Base-by-base conservation (phyloP, 805 yeast species). In the Candida orba region DNA sequence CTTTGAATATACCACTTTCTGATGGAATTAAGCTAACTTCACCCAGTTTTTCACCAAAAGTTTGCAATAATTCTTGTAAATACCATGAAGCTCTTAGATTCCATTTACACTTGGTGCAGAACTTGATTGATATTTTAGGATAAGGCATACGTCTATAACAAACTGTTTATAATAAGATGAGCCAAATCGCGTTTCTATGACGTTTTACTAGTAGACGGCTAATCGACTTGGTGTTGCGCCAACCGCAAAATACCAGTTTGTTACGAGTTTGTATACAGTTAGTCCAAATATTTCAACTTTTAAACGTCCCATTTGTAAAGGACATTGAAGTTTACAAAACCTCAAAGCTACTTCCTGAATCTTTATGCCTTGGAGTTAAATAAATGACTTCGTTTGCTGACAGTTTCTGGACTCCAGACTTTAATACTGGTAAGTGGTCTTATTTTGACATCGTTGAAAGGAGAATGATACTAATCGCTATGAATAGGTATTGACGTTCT, bases 31-130 rank as follows among this genome's bases (percentile, higher is more conserved):
- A 57, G 0, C 78, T 64, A 3, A 80, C 74, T 44, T 81, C 83
- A 14, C 79, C 79, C 8, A 79, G 54, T 20, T 68, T 66, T 5
- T 63, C 60, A 4, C 79, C 81, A 60, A 87, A 89, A 0, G 96
- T 89, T 55, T 84, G 87, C n/a, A 88, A 64, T 2, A 89, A 66
- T 61, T 88, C 96, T 58, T 85, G 95, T 29, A 79, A 67, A 52
- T 86, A 86, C 96, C 96, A 89, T 0, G 86, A 73, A 2, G 96
- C 95, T 12, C 96, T 67, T 38, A 86, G 73, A 53, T 84, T 84
- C 96, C 96, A 88, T 55, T 84, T 83, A 68, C 96, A 88, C 57
- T 75, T 77, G 33, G 84, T 82, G 58, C 96, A 88, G 63, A 81
- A 88, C 51, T 76, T 72, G 35, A 88, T 86, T 5, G 77, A 65